Conservation (phyloP, 768 basidiomycete species). For the Lyophyllum shimeji region DNA sequence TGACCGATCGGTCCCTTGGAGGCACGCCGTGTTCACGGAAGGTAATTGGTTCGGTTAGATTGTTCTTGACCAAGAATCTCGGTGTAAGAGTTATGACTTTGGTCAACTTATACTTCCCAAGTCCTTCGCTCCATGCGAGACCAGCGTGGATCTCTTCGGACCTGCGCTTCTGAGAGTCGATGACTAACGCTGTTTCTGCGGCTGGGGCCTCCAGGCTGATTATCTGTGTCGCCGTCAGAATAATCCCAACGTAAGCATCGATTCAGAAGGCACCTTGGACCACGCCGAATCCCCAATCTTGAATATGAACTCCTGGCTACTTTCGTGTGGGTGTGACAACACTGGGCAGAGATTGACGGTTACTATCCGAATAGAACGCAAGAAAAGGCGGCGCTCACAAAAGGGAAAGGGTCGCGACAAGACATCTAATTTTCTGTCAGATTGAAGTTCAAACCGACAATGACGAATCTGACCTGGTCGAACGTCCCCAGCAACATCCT, state of each 20-base stretch:
- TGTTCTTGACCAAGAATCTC: slow-evolving; percentile 88
- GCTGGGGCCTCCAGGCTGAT: slow-evolving; percentile 89
- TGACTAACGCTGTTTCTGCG: slow-evolving; percentile 82
- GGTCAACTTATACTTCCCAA: slow-evolving; percentile 96
- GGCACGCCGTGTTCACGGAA: slow-evolving; percentile 84
- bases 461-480: slow-evolving; percentile 47
- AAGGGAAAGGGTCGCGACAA: slow-evolving; percentile 61
- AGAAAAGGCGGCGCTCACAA: slow-evolving; percentile 46
- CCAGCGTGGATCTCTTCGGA: slow-evolving; percentile 78
- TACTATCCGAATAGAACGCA: background rate
- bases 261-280: slow-evolving; percentile 65
- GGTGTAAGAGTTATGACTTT: slow-evolving; percentile 93
- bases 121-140: slow-evolving; percentile 88
- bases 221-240: slow-evolving; percentile 40
- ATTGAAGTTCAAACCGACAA: slow-evolving; percentile 1
- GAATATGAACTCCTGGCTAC: slow-evolving; percentile 83
- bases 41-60: slow-evolving; percentile 62
- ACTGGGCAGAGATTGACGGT: slow-evolving; percentile 43
- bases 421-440: background rate
- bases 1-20: slow-evolving; percentile 56
- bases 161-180: slow-evolving; percentile 61
- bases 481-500: slow-evolving; percentile 84
- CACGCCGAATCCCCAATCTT: slow-evolving; percentile 80
- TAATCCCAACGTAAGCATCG: background rate
- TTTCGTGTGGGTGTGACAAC: slow-evolving; percentile 79